Evolutionary conservation across 2,329 filamentous ascomycete species (phyloP), one percentile per base, ranked within the genome.

Genomic region (Stenocarpella maydis): DNA sequence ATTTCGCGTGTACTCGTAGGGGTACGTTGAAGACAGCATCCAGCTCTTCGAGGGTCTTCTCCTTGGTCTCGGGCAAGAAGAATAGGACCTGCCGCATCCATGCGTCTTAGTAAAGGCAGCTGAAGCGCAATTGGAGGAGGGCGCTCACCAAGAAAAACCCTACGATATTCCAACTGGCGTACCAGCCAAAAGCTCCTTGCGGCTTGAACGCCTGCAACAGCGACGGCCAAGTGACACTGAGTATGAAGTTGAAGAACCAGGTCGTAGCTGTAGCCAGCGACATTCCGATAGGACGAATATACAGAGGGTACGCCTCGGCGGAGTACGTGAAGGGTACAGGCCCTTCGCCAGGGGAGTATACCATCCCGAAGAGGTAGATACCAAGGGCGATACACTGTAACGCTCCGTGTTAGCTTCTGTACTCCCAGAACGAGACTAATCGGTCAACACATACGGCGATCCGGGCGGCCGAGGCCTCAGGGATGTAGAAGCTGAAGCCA

Each of bases 241-340:
- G 75, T 1, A 82, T 26, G 21, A 80, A 80, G 71, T 82, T 82
- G 72, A 82, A 85, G 68, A 82, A 79, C 84, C 84, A 86, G 0
- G 82, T 85, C 2, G 84, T 86, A 0, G 85, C 84, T 1, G 84
- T 86, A 0, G 85, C 84, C 0, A 90, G 79, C 1, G 86, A 86
- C 88, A 90, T 90, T 49, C 88, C 88, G 61, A 89, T 82, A 2
- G 87, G 83, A 19, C 89, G 86, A 49, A 90, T 85, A 71, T 90
- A 89, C 2, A 90, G 80, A 5, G 89, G 89, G 74, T 90, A 91
- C 1, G 88, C 89, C 76, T 91, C 89, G 24, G 89, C 89, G 0
- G 87, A 90, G 76, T 91, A 91, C 0, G 88, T 90, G 74, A 91
- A 91, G 0, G 89, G 88, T 0, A 91, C 88, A 7, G 82, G 82